Evolutionary conservation across 257 asterid species (phyloP).

Genomic region (Nicotiana sylvestris): DNA sequence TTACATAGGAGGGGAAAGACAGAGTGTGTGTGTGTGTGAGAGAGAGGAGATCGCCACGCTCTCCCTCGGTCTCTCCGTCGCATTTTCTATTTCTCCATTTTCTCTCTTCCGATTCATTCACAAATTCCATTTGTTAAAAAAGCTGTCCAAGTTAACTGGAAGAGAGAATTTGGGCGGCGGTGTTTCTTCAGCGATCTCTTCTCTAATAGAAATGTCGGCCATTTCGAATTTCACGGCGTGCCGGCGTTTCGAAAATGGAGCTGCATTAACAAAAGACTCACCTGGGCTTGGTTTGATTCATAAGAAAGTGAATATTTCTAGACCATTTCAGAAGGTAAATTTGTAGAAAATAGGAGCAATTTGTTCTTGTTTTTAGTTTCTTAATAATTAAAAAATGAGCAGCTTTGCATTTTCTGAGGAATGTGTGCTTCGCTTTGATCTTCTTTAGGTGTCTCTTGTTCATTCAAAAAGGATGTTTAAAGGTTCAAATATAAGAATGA

Average conservation of each 20-base stretch:
- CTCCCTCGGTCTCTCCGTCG: slow-evolving; percentile 2
- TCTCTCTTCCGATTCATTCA: background rate
- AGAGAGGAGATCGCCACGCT: background rate
- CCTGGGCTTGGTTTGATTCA: slow-evolving; percentile 19
- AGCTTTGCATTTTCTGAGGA: background rate
- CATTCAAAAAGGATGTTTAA: slow-evolving; percentile 29
- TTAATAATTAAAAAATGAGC: background rate
- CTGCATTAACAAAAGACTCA: slow-evolving; percentile 26
- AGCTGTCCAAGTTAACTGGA: background rate
- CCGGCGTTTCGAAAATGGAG: slow-evolving; percentile 41
- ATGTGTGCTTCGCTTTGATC: slow-evolving; percentile 12
- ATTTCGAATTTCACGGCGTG: slow-evolving; percentile 31
- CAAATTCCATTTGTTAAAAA: background rate
- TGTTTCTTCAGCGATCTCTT: background rate
- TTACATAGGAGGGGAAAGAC: background rate
- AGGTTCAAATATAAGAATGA: slow-evolving; percentile 45
- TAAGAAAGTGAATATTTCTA: slow-evolving; percentile 15
- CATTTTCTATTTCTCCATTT: background rate
- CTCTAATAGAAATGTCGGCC: slow-evolving; percentile 37
- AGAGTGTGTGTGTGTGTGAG: background rate
- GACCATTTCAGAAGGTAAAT: slow-evolving; percentile 33
- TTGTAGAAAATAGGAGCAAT: background rate
- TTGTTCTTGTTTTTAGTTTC: background rate
- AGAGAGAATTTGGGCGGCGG: background rate
- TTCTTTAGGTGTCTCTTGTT: slow-evolving; percentile 31